phyloP scores from a whole-genome alignment of 495 filamentous ascomycete species.

The Annulohypoxylon nitens region DNA sequence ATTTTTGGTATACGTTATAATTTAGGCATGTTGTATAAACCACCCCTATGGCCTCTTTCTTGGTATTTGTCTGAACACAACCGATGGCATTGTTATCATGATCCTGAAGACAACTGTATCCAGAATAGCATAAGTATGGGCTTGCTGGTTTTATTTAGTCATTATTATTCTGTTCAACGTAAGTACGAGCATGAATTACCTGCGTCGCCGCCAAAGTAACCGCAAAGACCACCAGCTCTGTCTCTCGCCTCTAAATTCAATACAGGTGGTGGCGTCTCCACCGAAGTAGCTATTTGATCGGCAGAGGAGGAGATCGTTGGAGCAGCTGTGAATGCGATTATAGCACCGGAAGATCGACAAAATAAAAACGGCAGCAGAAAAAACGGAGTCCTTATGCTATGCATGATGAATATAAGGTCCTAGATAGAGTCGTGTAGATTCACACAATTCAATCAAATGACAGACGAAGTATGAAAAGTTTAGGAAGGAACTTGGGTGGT shows the following conservation, averaged over 20 bases:
- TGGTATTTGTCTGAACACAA: background rate
- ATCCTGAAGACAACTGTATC: constrained; percentile 10
- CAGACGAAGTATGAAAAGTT: background rate
- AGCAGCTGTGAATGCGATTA: background rate
- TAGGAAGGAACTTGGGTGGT: background rate
- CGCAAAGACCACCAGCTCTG: constrained; percentile 4
- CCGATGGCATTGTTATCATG: constrained; percentile 3
- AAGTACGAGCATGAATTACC: background rate
- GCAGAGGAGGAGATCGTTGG: background rate
- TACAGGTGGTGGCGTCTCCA: constrained; percentile 1
- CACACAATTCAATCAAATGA: background rate
- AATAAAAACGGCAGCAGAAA: background rate
- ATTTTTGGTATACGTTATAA: background rate
- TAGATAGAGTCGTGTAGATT: background rate
- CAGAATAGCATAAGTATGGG: constrained; percentile 3
- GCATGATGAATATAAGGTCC: background rate
- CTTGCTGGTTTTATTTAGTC: background rate
- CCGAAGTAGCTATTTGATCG: background rate
- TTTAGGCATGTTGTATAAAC: constrained; percentile 7
- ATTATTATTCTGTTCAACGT: background rate
- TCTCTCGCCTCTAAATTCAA: constrained; percentile 6
- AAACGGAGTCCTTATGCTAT: background rate
- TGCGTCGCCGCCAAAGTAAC: constrained; percentile 4
- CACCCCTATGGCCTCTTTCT: background rate
- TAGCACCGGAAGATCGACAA: background rate